A percentile compares a stretch with the other conserved stretches of the same genome.
These are phyloP conservation scores for Secale cereale DNA, from an alignment of 176 grass and related monocot genomes.

Conservation along the genomic window DNA sequence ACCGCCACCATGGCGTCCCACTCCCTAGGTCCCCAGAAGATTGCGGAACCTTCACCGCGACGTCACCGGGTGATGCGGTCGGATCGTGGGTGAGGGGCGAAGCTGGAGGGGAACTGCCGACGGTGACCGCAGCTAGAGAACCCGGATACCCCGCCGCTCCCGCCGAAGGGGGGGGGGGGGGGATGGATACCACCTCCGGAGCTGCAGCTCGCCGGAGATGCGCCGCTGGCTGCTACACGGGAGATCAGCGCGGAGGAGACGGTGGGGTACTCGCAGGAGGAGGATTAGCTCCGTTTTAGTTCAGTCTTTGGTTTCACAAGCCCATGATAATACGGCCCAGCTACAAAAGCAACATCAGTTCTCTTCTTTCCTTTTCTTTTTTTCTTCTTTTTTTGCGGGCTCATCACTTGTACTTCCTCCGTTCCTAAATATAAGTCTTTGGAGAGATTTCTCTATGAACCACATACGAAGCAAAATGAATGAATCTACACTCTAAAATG, in stretches of 20 bases:
- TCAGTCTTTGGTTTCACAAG: background rate
- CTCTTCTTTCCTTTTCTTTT: background rate
- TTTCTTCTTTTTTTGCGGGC: no score
- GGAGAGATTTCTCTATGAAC: no score
- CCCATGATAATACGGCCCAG: background rate
- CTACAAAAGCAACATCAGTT: background rate
- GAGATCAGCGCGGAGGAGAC: background rate
- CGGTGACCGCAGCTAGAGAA: background rate
- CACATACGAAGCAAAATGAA: no score
- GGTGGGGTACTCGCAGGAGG: background rate
- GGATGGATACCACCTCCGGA: background rate
- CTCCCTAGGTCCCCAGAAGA: background rate
- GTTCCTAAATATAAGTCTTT: no score
- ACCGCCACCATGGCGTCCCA: slow-evolving; percentile 55
- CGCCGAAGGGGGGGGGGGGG: background rate
- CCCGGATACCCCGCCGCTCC: background rate
- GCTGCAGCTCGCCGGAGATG: slow-evolving; percentile 13
- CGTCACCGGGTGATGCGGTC: background rate
- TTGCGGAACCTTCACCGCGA: background rate
- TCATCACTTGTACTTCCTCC: no score
- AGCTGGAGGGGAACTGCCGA: background rate
- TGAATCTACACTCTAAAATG: no score
- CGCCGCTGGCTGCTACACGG: background rate
- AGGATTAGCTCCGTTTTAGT: background rate
- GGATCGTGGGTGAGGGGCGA: slow-evolving; percentile 1